phyloP scores from a whole-genome alignment of 2,329 filamentous ascomycete species.

The Alternaria ethzedia region DNA sequence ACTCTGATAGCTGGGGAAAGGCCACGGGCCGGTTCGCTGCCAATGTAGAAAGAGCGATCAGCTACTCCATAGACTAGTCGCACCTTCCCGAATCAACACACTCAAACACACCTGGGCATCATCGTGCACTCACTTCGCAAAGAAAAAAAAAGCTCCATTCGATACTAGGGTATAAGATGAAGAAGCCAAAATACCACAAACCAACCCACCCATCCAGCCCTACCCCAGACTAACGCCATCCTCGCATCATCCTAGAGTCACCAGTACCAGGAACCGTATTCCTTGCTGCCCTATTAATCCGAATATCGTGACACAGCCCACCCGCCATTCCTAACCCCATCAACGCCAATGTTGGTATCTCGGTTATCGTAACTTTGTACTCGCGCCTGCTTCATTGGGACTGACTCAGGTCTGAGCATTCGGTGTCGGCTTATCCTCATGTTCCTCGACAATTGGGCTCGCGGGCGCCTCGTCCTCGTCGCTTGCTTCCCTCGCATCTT shows the following conservation, averaged over 20 bases:
- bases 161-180: conserved; percentile 22
- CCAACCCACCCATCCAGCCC: neutral
- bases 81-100: neutral
- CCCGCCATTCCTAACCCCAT: neutral
- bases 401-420: neutral
- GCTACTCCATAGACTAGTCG: too few species aligned
- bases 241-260: neutral
- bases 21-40: too few species aligned
- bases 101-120: neutral
- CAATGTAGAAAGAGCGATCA: too few species aligned
- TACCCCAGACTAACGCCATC: neutral
- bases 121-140: neutral
- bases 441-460: conserved; percentile 14
- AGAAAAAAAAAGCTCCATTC: conserved; percentile 12
- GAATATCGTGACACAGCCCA: conserved; percentile 6
- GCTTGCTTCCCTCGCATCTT: conserved; percentile 39
- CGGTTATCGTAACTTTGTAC: neutral
- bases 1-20: too few species aligned
- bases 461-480: conserved; percentile 32
- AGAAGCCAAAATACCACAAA: conserved; percentile 2
- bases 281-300: neutral
- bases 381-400: neutral
- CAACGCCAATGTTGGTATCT: neutral
- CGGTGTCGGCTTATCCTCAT: conserved; percentile 11
- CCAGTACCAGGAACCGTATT: neutral